Evolutionary conservation across 768 basidiomycete species (phyloP).

Genomic region (Guyanaporus albipodus): DNA sequence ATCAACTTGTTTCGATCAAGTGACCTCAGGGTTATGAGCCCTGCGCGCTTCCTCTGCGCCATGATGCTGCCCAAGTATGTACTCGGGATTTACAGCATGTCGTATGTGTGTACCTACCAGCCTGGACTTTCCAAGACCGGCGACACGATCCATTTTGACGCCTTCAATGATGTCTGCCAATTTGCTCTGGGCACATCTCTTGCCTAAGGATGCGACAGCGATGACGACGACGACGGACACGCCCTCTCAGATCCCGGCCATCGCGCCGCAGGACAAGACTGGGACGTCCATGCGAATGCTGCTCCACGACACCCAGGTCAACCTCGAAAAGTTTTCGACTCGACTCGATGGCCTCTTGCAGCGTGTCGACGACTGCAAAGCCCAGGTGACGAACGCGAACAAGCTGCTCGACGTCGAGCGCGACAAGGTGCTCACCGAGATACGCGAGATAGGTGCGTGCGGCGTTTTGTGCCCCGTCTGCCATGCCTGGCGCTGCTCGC

Average conservation of each 20-base stretch:
- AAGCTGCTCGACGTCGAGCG: constrained; percentile 57
- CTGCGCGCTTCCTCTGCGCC: constrained; percentile 48
- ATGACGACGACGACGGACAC: not conserved
- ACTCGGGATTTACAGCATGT: no score
- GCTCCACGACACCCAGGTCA: constrained; percentile 68
- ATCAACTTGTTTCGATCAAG: constrained; percentile 47
- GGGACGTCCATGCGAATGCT: constrained; percentile 69
- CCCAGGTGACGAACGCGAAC: constrained; percentile 51
- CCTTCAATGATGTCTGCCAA: not conserved
- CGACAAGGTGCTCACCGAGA: constrained; percentile 52
- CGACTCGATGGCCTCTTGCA: constrained; percentile 50
- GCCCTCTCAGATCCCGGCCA: not conserved
- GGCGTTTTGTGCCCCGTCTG: not conserved
- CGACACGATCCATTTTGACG: no score
- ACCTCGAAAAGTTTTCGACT: constrained; percentile 62
- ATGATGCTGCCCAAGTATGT: constrained; percentile 35
- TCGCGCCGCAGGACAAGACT: constrained; percentile 47
- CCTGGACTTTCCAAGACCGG: no score
- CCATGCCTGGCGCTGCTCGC: no score
- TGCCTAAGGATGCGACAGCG: constrained; percentile 4
- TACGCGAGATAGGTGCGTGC: constrained; percentile 24
- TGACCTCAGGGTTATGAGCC: constrained; percentile 49
- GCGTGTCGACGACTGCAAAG: constrained; percentile 48
- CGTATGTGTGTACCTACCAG: no score
- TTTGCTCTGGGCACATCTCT: constrained; percentile 6